These are phyloP conservation scores for Apiospora kogelbergensis DNA, from an alignment of 2,329 filamentous ascomycete species.

Conservation along the genomic window DNA sequence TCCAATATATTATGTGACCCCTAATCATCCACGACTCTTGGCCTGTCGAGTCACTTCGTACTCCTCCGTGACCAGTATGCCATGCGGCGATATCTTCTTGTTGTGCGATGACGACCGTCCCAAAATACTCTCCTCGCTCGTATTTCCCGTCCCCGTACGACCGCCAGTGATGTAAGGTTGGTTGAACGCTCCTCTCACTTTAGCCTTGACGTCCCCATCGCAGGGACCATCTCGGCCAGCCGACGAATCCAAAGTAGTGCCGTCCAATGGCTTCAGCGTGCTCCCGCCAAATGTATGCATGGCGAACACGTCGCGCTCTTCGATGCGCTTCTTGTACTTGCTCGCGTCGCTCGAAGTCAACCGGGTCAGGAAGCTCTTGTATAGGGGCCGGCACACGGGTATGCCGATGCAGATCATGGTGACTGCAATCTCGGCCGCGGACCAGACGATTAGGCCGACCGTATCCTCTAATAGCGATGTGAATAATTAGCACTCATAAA, in stretches of 20 bases:
- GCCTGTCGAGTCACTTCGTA: background rate
- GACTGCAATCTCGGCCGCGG: background rate
- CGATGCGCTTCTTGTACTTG: background rate
- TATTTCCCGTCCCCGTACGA: background rate
- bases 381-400: background rate
- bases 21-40: no score
- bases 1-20: no score
- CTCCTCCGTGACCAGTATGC: background rate
- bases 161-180: background rate
- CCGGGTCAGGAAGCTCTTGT: background rate
- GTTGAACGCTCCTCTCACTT: background rate
- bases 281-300: background rate
- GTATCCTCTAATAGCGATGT: background rate
- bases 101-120: background rate
- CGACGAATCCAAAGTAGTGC: background rate
- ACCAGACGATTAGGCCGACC: background rate
- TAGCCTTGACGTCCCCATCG: background rate
- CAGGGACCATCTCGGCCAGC: background rate
- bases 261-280: background rate
- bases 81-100: background rate
- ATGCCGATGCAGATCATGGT: background rate
- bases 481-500: background rate
- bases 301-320: background rate
- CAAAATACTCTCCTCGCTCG: background rate
- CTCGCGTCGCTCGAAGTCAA: background rate